Conservation (phyloP, 768 basidiomycete genomes). For the Termitomyces sp. region DNA sequence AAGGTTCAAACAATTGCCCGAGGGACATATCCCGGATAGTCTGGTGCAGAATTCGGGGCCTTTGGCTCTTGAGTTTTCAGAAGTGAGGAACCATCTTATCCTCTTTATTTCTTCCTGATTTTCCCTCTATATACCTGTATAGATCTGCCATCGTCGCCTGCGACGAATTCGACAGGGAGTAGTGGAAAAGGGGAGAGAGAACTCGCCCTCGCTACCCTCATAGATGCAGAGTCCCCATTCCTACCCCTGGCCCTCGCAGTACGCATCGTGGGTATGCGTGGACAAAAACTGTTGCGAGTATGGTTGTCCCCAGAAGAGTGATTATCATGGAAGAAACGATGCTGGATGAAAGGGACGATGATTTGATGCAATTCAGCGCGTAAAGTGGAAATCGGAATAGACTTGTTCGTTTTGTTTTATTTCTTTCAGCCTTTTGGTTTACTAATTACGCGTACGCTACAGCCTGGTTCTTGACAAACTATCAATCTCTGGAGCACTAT, state of each 20-base stretch:
- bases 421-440: conserved; percentile 14
- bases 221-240: conserved; percentile 21
- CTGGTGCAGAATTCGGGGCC: too few relatives aligned
- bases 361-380: neutral
- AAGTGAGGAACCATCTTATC: too few relatives aligned
- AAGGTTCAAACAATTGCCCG: too few relatives aligned
- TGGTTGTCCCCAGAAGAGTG: conserved; percentile 7
- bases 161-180: conserved; percentile 81
- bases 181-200: conserved; percentile 21
- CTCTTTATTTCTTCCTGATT: too few relatives aligned
- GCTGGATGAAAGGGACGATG: conserved; percentile 50
- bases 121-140: too few relatives aligned
- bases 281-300: conserved; percentile 4
- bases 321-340: conserved; percentile 51
- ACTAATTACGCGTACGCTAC: conserved; percentile 4
- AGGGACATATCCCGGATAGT: too few relatives aligned
- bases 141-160: conserved; percentile 72
- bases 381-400: neutral
- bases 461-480: conserved; percentile 63
- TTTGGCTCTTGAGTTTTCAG: too few relatives aligned
- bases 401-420: conserved; percentile 10
- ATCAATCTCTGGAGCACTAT: conserved; percentile 12
- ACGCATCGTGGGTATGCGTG: neutral
- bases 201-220: neutral
- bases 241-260: neutral